phyloP scores from a whole-genome alignment of 2,329 filamentous ascomycete species.

The Aspergillus pseudoviridinutans region DNA sequence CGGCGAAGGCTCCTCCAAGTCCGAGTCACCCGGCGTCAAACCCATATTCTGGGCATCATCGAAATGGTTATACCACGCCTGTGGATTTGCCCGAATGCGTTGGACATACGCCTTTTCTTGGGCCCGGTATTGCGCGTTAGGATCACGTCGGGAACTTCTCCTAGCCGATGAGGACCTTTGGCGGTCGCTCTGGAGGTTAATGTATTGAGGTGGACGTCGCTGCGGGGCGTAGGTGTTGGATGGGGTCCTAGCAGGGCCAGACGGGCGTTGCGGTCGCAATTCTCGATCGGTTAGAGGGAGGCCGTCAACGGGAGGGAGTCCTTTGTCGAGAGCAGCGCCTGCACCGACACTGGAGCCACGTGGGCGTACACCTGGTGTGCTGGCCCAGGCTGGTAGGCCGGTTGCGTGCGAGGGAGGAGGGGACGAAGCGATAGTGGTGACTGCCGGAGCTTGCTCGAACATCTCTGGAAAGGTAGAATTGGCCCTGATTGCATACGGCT shows the following conservation, averaged over 20 bases:
- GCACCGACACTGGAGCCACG: slow-evolving; percentile 42
- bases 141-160: slow-evolving; percentile 55
- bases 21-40: slow-evolving; percentile 69
- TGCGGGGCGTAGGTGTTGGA: slow-evolving; percentile 72
- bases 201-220: slow-evolving; percentile 52
- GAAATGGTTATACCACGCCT: slow-evolving; percentile 63
- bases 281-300: slow-evolving; percentile 30
- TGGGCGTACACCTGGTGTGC: slow-evolving; percentile 34
- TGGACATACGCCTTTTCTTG: slow-evolving; percentile 96
- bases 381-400: slow-evolving; percentile 33
- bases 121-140: slow-evolving; percentile 69
- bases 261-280: slow-evolving; percentile 60
- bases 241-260: slow-evolving; percentile 66
- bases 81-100: slow-evolving; percentile 76
- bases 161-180: slow-evolving; percentile 56
- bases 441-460: slow-evolving; percentile 30
- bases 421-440: slow-evolving; percentile 31
- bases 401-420: slow-evolving; percentile 25
- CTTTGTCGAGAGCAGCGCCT: slow-evolving; percentile 40
- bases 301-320: slow-evolving; percentile 25
- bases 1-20: slow-evolving; percentile 86
- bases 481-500: slow-evolving; percentile 29
- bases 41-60: slow-evolving; percentile 64
- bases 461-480: slow-evolving; percentile 29
- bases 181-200: slow-evolving; percentile 45